Percentiles rank a stretch among this genome's conserved stretches.
Evolutionary conservation across 192 early-diverging fungal genomes (phyloP).

Genomic region (Coemansia sp.): DNA sequence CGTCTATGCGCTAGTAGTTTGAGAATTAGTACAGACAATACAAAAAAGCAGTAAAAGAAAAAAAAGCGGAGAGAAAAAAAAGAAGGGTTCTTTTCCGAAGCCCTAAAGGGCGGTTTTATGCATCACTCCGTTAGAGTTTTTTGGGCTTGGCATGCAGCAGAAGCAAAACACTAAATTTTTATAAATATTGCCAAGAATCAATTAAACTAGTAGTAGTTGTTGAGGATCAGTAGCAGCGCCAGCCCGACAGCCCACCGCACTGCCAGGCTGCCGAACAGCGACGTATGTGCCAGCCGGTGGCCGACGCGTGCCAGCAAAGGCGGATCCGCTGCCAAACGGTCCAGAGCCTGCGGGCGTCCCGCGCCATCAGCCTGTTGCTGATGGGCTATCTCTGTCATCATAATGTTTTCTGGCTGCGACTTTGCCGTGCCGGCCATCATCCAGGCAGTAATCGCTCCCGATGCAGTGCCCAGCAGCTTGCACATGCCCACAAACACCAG

Average conservation of each 20-base stretch:
- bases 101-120: background rate
- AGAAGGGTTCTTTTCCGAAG: background rate
- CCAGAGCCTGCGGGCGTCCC: conserved; percentile 15
- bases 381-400: conserved; percentile 21
- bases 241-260: conserved; percentile 19
- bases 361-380: background rate
- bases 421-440: conserved; percentile 14
- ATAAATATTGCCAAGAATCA: background rate
- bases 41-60: too few species aligned
- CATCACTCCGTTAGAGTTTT: background rate
- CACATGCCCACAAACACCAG: conserved; percentile 56
- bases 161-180: too few species aligned
- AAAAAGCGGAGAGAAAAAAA: conserved; percentile 4
- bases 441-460: conserved; percentile 36
- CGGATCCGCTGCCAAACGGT: conserved; percentile 24
- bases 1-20: too few species aligned
- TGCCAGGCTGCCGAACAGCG: conserved; percentile 7
- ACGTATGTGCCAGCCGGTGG: background rate
- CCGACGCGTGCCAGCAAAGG: conserved; percentile 1
- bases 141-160: background rate
- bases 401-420: conserved; percentile 6
- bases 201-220: conserved; percentile 11
- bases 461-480: conserved; percentile 50
- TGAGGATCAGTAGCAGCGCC: background rate
- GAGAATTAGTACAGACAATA: background rate